Evolutionary conservation across 2,329 filamentous ascomycete species (phyloP).

Genomic region (Keithomyces neogunnii): DNA sequence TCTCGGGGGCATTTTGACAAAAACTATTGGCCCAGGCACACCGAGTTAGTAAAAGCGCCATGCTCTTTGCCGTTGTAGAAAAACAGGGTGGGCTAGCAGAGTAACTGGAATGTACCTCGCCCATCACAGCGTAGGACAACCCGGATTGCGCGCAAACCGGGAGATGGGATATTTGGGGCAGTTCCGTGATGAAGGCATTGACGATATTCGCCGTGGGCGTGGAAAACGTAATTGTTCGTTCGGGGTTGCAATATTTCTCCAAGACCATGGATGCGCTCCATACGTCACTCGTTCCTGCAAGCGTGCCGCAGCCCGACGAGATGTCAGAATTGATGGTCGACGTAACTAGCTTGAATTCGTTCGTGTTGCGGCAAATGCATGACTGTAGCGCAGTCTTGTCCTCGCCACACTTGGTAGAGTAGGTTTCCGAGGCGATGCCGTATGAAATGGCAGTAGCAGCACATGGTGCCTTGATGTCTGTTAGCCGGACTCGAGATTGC

Average conservation of each 20-base stretch:
- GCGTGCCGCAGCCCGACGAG: conserved; percentile 31
- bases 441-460: conserved; percentile 36
- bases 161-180: conserved; percentile 30
- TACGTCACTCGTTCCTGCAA: conserved; percentile 37
- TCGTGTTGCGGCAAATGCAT: conserved; percentile 44
- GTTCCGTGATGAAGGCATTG: conserved; percentile 40
- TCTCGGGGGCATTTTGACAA: conserved; percentile 27
- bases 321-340: conserved; percentile 30
- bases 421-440: conserved; percentile 34
- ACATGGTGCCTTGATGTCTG: conserved; percentile 36
- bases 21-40: conserved; percentile 13
- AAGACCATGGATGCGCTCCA: conserved; percentile 37
- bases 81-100: background rate
- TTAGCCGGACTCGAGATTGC: background rate
- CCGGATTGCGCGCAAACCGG: conserved; percentile 28
- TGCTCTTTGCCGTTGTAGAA: no score
- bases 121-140: conserved; percentile 22
- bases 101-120: conserved; percentile 12
- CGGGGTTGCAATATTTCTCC: conserved; percentile 41
- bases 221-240: conserved; percentile 27
- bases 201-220: conserved; percentile 33
- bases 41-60: background rate
- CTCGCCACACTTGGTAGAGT: conserved; percentile 30
- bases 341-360: conserved; percentile 29
- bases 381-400: conserved; percentile 36